Percentiles rank a stretch among this genome's conserved stretches.
phyloP scores from a whole-genome alignment of 257 asterid genomes.

The Coffea canephora region DNA sequence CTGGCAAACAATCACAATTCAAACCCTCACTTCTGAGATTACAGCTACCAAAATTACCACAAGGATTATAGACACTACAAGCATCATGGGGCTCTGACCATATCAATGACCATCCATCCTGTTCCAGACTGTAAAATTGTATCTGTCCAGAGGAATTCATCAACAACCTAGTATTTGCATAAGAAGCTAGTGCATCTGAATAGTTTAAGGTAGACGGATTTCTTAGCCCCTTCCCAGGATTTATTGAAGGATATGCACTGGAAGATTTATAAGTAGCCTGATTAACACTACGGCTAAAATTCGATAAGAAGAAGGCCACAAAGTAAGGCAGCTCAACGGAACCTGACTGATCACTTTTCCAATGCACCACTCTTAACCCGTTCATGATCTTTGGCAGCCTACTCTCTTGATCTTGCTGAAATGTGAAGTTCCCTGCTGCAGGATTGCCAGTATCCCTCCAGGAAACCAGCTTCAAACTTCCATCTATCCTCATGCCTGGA shows the following conservation, averaged over 20 bases:
- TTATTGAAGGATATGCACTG: background rate
- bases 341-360: conserved; percentile 29
- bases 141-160: conserved; percentile 35
- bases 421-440: conserved; percentile 6
- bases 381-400: conserved; percentile 2
- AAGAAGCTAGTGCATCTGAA: background rate
- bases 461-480: conserved; percentile 3
- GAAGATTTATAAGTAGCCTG: background rate
- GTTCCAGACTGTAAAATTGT: conserved; percentile 19
- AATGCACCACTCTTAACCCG: background rate
- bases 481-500: conserved; percentile 41
- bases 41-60: conserved; percentile 39
- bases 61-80: conserved; percentile 20
- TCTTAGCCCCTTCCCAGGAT: too few relatives aligned
- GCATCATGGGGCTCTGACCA: conserved; percentile 25
- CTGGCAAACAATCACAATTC: conserved; percentile 34
- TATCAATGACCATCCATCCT: conserved; percentile 2
- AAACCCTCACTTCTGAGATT: background rate
- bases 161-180: conserved; percentile 18
- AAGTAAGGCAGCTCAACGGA: background rate
- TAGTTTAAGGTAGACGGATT: background rate
- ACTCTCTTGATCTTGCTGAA: conserved; percentile 15
- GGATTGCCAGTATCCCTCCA: conserved; percentile 29
- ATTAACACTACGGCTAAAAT: background rate
- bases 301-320: conserved; percentile 18